Evolutionary conservation across 1,139 yeast species (phyloP).

Genomic region (Lipomyces yarrowii): DNA sequence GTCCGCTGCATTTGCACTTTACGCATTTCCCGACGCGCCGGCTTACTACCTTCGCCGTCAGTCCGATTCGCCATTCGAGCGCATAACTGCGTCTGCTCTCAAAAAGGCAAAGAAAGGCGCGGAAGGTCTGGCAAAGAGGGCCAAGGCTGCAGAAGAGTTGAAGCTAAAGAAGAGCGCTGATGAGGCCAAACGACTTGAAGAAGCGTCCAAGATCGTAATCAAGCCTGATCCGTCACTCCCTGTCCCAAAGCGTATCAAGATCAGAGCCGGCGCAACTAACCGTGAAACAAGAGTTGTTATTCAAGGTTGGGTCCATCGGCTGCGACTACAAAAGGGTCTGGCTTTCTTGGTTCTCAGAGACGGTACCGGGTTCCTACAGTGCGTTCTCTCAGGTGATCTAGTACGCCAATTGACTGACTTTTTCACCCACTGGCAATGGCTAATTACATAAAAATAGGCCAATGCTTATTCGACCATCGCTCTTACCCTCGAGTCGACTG

Average conservation of each 20-base stretch:
- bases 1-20: constrained; percentile 83
- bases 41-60: constrained; percentile 66
- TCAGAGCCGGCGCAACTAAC: constrained; percentile 55
- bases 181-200: constrained; percentile 71
- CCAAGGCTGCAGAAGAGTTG: constrained; percentile 45
- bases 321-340: constrained; percentile 88
- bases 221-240: constrained; percentile 75
- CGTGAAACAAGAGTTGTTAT: constrained; percentile 70
- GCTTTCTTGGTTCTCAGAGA: constrained; percentile 92
- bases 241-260: constrained; percentile 66
- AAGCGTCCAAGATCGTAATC: constrained; percentile 68
- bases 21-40: constrained; percentile 55
- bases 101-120: constrained; percentile 97
- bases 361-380: constrained; percentile 89
- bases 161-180: constrained; percentile 57
- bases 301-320: constrained; percentile 95
- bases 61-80: constrained; percentile 64
- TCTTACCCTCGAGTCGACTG: constrained; percentile 85
- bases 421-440: neutral
- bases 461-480: constrained; percentile 82
- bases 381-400: constrained; percentile 85
- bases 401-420: constrained; percentile 4
- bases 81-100: constrained; percentile 88
- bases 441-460: constrained; percentile 48
- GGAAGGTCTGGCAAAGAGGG: constrained; percentile 84